These are phyloP conservation scores for Annulohypoxylon bovei DNA, from an alignment of 495 filamentous ascomycete genomes.

Conservation along the genomic window DNA sequence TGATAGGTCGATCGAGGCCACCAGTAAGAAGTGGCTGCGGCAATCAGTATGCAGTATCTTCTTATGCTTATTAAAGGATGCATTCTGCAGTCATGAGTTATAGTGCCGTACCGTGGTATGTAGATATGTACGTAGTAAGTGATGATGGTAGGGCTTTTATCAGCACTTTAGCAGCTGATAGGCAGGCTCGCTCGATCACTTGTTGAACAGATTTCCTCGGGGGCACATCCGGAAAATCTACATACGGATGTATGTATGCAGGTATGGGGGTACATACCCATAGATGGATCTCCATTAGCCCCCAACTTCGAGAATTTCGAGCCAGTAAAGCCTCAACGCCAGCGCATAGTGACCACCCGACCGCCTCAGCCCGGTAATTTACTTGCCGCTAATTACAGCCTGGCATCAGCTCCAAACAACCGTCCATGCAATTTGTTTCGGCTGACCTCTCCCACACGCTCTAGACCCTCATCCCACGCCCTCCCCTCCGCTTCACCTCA, in stretches of 20 bases:
- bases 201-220: constrained; percentile 20
- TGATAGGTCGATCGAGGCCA: constrained; percentile 22
- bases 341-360: constrained; percentile 28
- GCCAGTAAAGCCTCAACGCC: constrained; percentile 40
- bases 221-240: constrained; percentile 33
- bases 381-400: constrained; percentile 43
- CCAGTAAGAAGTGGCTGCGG: constrained; percentile 8
- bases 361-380: constrained; percentile 46
- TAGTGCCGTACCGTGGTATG: neutral
- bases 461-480: constrained; percentile 42
- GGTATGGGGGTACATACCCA: neutral
- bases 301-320: constrained; percentile 27
- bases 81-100: constrained; percentile 28
- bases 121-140: constrained; percentile 34
- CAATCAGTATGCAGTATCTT: constrained; percentile 5
- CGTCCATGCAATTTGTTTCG: constrained; percentile 39
- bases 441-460: constrained; percentile 40
- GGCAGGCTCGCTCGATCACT: constrained; percentile 22
- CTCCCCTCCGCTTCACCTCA: constrained; percentile 33
- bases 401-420: constrained; percentile 44
- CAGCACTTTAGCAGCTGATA: constrained; percentile 25
- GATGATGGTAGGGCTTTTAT: constrained; percentile 22
- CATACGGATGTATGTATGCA: constrained; percentile 2
- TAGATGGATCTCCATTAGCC: constrained; percentile 8
- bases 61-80: constrained; percentile 21